These are phyloP conservation scores for Stephanodiscus triporus DNA, from an alignment of 108 stramenopile species.

Conservation along the genomic window DNA sequence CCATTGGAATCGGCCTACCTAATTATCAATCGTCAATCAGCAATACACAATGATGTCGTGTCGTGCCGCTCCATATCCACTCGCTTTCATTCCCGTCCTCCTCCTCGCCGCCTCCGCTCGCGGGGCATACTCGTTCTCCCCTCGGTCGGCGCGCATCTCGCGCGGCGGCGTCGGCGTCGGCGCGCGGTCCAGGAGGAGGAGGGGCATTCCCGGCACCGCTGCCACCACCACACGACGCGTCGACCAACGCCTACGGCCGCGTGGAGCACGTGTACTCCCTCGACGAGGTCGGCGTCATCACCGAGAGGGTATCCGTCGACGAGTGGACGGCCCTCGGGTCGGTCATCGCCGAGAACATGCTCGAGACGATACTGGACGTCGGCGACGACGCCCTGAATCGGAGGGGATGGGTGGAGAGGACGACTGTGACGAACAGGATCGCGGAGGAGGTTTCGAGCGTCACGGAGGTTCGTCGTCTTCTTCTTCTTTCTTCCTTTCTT, in stretches of 20 bases:
- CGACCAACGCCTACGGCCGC: constrained; percentile 27
- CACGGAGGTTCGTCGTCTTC: constrained; percentile 29
- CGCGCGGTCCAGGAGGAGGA: too few relatives aligned
- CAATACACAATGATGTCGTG: neutral
- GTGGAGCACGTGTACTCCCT: constrained; percentile 38
- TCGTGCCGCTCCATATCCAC: neutral
- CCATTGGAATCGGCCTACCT: too few relatives aligned
- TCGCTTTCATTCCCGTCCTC: neutral
- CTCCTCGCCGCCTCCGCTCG: neutral
- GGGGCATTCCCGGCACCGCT: neutral
- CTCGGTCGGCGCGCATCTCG: neutral
- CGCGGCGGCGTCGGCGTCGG: neutral
- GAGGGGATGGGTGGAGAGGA: constrained; percentile 39
- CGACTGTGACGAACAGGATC: constrained; percentile 26
- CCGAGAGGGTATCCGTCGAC: constrained; percentile 32
- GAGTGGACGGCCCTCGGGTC: constrained; percentile 45
- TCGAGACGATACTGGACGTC: constrained; percentile 42
- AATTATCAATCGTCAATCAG: neutral
- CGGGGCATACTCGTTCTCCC: neutral
- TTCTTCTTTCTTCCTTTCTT: neutral
- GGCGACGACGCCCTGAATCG: constrained; percentile 22
- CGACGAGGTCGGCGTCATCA: constrained; percentile 28
- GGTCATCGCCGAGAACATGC: constrained; percentile 33
- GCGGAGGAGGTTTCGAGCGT: constrained; percentile 38
- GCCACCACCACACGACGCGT: constrained; percentile 19